Evolutionary conservation across 164 flowering plant genomes (phyloP).

Genomic region (Umbilicus rupestris): DNA sequence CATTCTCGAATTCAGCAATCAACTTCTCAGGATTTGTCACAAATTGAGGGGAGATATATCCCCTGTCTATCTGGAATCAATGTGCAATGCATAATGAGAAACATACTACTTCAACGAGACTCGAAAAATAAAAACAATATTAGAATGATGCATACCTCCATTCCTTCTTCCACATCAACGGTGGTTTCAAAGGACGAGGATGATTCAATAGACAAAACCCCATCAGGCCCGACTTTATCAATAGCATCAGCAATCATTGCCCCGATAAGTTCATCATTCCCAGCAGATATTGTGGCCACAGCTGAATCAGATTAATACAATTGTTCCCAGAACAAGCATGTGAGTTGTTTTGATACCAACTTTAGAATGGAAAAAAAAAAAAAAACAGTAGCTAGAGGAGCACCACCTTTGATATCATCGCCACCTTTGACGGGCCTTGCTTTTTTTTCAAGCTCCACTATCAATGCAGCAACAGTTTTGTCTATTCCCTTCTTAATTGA

Average conservation of each 20-base stretch:
- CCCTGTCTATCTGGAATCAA: slow-evolving; percentile 77
- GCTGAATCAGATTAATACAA: slow-evolving; percentile 31
- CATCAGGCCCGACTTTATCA: slow-evolving; percentile 98
- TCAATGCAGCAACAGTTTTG: slow-evolving; percentile 59
- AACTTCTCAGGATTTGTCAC: slow-evolving; percentile 86
- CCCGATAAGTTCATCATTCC: slow-evolving; percentile 87
- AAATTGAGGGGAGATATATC: slow-evolving; percentile 96
- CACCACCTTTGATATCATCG: slow-evolving; percentile 84
- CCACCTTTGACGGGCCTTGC: slow-evolving; percentile 84
- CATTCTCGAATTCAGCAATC: slow-evolving; percentile 86
- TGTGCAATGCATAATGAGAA: background rate
- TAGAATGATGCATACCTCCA: slow-evolving; percentile 58
- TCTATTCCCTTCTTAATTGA: slow-evolving; percentile 87
- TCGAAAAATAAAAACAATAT: background rate
- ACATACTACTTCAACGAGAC: background rate
- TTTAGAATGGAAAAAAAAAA: too few species aligned
- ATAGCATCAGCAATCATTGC: slow-evolving; percentile 97
- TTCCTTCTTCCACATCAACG: slow-evolving; percentile 97
- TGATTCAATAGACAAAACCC: slow-evolving; percentile 95
- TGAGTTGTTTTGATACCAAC: background rate
- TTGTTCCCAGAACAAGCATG: background rate
- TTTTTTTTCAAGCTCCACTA: slow-evolving; percentile 75
- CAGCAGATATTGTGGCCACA: slow-evolving; percentile 91
- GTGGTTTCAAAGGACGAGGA: slow-evolving; percentile 98
- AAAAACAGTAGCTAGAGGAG: background rate